These are phyloP conservation scores for Henckelia pumila DNA, from an alignment of 257 asterid species.

Conservation along the genomic window DNA sequence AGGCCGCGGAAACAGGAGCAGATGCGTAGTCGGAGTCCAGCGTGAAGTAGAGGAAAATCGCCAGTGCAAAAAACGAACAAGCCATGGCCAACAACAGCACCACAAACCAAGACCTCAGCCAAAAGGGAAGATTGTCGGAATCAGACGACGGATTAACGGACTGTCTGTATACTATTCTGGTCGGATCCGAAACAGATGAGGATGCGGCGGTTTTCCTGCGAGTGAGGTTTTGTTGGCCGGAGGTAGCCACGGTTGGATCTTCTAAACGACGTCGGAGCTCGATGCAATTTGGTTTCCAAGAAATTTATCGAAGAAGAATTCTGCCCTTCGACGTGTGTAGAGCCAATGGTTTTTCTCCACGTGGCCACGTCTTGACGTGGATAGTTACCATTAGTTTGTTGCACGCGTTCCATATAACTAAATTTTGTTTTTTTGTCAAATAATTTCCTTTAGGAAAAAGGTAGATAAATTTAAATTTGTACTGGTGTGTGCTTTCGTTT, in stretches of 20 bases:
- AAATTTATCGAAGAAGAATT: neutral
- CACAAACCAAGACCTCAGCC: slow-evolving; percentile 66
- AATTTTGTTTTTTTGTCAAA: too few species aligned
- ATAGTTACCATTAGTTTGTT: neutral
- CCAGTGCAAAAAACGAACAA: slow-evolving; percentile 60
- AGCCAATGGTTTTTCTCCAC: neutral
- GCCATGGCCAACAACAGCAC: slow-evolving; percentile 60
- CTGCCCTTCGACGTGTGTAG: slow-evolving; percentile 24
- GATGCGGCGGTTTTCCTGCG: slow-evolving; percentile 65
- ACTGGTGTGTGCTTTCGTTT: too few species aligned
- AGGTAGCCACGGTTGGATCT: slow-evolving; percentile 77
- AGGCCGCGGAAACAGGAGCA: slow-evolving; percentile 72
- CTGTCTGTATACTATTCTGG: slow-evolving; percentile 51
- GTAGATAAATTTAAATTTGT: too few species aligned
- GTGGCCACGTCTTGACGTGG: neutral
- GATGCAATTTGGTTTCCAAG: slow-evolving; percentile 24
- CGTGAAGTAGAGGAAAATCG: slow-evolving; percentile 53
- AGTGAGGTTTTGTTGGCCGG: slow-evolving; percentile 53
- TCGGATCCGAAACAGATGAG: slow-evolving; percentile 37
- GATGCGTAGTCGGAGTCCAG: slow-evolving; percentile 57
- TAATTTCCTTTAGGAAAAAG: too few species aligned
- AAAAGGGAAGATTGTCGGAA: slow-evolving; percentile 59
- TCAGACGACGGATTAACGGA: slow-evolving; percentile 32
- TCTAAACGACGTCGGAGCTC: slow-evolving; percentile 55
- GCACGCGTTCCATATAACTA: too few species aligned